These are phyloP conservation scores for Boletus rubropictus DNA, from an alignment of 768 basidiomycete species.

Conservation along the genomic window DNA sequence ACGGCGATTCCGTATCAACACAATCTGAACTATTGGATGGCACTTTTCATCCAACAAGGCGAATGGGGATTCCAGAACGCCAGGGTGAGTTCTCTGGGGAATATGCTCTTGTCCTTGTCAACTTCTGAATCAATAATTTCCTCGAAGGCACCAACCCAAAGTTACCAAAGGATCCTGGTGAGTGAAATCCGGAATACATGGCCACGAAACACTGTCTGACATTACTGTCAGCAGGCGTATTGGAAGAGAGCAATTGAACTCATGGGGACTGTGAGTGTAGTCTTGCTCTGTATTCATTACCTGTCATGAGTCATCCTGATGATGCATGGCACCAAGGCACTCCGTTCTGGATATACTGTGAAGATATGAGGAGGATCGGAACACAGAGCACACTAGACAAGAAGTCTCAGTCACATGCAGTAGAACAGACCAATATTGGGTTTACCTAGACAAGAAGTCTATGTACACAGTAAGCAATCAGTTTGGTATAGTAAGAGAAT, in stretches of 20 bases:
- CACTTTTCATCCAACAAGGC: background rate
- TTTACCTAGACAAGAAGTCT: too few relatives aligned
- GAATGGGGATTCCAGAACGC: background rate
- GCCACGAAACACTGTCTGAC: background rate
- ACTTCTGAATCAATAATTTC: background rate
- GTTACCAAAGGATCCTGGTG: background rate
- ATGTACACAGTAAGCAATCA: too few relatives aligned
- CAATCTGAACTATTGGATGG: background rate
- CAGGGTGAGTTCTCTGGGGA: constrained; percentile 1
- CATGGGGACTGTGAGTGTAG: background rate
- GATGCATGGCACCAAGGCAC: background rate
- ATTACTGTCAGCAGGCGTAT: background rate
- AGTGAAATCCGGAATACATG: background rate
- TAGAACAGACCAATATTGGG: too few relatives aligned
- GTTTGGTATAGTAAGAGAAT: too few relatives aligned
- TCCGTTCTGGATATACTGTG: background rate
- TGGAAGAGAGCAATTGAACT: background rate
- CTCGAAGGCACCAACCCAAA: background rate
- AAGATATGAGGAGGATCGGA: too few relatives aligned
- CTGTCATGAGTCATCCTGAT: background rate
- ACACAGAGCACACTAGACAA: too few relatives aligned
- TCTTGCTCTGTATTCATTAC: background rate
- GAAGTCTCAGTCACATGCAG: too few relatives aligned
- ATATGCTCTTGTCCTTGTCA: background rate
- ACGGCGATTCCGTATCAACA: background rate